phyloP scores from a whole-genome alignment of 2,329 filamentous ascomycete species.

The Fusarium pseudograminearum region DNA sequence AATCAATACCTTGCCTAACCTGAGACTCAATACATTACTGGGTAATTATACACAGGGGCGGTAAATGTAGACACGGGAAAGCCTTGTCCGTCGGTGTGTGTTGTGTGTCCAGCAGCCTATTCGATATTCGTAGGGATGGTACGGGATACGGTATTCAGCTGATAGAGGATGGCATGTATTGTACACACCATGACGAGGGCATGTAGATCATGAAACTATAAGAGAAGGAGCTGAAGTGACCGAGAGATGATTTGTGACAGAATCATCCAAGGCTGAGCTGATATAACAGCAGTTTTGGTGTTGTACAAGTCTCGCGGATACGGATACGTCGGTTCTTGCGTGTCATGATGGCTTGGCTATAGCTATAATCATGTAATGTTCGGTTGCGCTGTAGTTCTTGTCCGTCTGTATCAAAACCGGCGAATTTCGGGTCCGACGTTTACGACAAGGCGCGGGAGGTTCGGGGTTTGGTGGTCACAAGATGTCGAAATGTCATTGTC shows the following conservation, averaged over 20 bases:
- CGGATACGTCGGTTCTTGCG: constrained; percentile 37
- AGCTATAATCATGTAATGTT: not conserved
- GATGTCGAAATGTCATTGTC: constrained; percentile 7
- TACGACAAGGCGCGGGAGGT: constrained; percentile 11
- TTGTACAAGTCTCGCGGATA: constrained; percentile 21
- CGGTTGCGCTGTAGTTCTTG: not conserved
- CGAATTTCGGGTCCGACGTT: not conserved
- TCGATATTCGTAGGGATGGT: not conserved
- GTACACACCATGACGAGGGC: constrained; percentile 1
- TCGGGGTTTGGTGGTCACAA: constrained; percentile 21
- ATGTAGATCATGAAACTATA: constrained; percentile 3
- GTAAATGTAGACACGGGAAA: not conserved
- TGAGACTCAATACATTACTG: not conserved
- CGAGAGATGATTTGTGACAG: constrained; percentile 15
- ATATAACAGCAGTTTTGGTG: constrained; percentile 17
- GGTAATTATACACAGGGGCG: not conserved
- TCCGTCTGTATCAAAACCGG: constrained; percentile 3
- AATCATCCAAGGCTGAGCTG: constrained; percentile 5
- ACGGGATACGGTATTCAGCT: not conserved
- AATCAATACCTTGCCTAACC: not conserved
- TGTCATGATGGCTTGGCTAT: constrained; percentile 18
- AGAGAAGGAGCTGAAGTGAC: not conserved
- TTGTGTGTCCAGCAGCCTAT: not conserved
- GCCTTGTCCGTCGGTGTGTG: not conserved
- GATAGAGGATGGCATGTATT: not conserved